Base-by-base conservation (phyloP, 2,329 filamentous ascomycete genomes). In the Periconia sp. region DNA sequence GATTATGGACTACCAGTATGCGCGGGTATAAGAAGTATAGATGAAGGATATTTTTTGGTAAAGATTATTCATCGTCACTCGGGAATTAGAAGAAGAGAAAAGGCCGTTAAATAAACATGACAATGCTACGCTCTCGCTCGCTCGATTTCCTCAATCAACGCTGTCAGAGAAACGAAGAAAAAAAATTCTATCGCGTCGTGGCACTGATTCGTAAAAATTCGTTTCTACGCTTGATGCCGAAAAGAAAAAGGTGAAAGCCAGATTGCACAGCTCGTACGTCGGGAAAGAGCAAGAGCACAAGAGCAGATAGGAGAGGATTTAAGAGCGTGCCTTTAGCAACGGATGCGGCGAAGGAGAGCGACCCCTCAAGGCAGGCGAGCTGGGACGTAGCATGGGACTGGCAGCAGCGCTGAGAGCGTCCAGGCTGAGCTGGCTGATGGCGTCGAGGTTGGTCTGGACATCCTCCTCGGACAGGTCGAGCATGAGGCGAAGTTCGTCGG, bases 401-500 rank as follows among this genome's bases (percentile, higher is more conserved):
- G 69, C 69, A 3, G 71, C 66, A 8, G 71, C 66, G 45, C 68
- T 69, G 61, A 71, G 15, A 2, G 69, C 70, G 55, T 74, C 69
- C 18, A 73, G 61, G 50, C 70, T 72, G 45, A 74, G 61, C 60
- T 71, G 67, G 61, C 69, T 72, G 49, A 74, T 74, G 10, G 65
- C 68, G 31, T 73, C 66, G 3, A 74, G 58, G 23, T 72, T 73
- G 31, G 59, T 62, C 55, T 72, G 65, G 1, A 71, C 69, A 43
- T 71, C 69, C 45, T 74, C 71, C 33, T 72, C 66, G 45, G 53
- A 66, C 51, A 74, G 50, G 43, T 74, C 69, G 3, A 71, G 65
- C 71, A 74, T 74, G 45, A 71, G 50, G 10, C 70, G 65, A 42
- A 74, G 62, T 50, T 73, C 71, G 44, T 73, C 68, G 17, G 70